These are phyloP conservation scores for Pseudognaphalium luteoalbum DNA, from an alignment of 129 eudicot species.

Conservation along the genomic window DNA sequence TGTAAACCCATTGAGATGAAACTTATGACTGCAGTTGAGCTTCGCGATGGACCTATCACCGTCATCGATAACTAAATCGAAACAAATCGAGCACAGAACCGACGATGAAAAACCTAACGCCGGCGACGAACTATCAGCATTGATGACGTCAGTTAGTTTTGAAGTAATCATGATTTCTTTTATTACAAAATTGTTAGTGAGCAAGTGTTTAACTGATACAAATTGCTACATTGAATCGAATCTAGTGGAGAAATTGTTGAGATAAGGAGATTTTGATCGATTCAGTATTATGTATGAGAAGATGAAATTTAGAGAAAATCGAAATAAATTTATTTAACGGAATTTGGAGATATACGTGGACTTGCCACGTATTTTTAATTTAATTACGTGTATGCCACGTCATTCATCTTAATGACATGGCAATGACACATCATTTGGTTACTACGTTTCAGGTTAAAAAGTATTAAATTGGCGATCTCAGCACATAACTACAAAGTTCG, in stretches of 20 bases:
- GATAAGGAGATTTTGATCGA: slow-evolving; percentile 25
- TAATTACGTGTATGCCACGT: too few species aligned
- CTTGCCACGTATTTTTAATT: too few species aligned
- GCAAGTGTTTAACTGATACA: background rate
- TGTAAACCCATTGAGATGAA: slow-evolving; percentile 57
- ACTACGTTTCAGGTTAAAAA: too few species aligned
- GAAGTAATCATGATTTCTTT: slow-evolving; percentile 23
- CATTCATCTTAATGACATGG: too few species aligned
- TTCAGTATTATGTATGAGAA: slow-evolving; percentile 1
- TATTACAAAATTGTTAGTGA: background rate
- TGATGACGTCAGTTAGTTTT: slow-evolving; percentile 29
- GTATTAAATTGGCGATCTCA: too few species aligned
- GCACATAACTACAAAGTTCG: too few species aligned
- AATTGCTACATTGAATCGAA: slow-evolving; percentile 26
- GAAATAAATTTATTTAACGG: background rate
- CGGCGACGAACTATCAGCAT: slow-evolving; percentile 26
- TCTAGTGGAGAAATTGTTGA: slow-evolving; percentile 1
- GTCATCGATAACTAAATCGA: slow-evolving; percentile 54
- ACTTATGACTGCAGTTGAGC: slow-evolving; percentile 65
- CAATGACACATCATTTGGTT: too few species aligned
- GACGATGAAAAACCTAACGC: slow-evolving; percentile 32
- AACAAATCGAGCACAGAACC: slow-evolving; percentile 64
- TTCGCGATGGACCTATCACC: slow-evolving; percentile 57
- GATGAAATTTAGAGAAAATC: background rate
- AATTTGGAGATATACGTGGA: too few species aligned